These are phyloP conservation scores for Cucurbitaria berberidis DNA, from an alignment of 2,329 filamentous ascomycete species.

Conservation along the genomic window DNA sequence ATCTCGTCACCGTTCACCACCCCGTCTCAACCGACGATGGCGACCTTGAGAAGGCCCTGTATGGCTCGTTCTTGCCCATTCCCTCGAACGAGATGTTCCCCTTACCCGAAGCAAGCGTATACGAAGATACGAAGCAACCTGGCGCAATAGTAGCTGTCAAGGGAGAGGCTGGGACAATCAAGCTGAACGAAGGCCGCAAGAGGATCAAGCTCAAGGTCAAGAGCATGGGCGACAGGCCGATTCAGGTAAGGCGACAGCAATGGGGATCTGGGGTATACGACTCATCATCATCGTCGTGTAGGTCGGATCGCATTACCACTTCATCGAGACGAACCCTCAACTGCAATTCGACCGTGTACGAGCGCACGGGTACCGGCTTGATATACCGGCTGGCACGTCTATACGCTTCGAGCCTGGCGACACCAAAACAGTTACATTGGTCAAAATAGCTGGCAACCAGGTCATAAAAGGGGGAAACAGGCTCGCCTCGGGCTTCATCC, in stretches of 20 bases:
- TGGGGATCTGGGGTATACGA: not conserved
- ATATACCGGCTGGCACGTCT: slow-evolving; percentile 89
- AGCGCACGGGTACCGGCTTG: slow-evolving; percentile 83
- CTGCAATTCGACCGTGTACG: slow-evolving; percentile 84
- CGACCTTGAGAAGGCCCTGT: slow-evolving; percentile 83
- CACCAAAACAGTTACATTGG: slow-evolving; percentile 84
- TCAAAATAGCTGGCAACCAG: slow-evolving; percentile 82
- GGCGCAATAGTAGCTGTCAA: slow-evolving; percentile 79
- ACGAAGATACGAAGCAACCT: slow-evolving; percentile 71
- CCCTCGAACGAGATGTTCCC: slow-evolving; percentile 74
- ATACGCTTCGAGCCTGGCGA: slow-evolving; percentile 95
- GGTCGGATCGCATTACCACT: slow-evolving; percentile 93
- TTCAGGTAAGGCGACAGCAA: slow-evolving; percentile 67
- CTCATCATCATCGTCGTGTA: slow-evolving; percentile 32
- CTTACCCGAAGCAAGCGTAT: slow-evolving; percentile 67
- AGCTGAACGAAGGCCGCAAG: slow-evolving; percentile 75
- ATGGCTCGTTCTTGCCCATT: slow-evolving; percentile 87
- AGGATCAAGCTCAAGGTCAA: slow-evolving; percentile 78
- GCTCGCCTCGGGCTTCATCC: slow-evolving; percentile 75
- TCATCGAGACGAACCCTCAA: slow-evolving; percentile 91
- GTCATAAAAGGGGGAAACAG: slow-evolving; percentile 85
- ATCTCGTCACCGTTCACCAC: slow-evolving; percentile 92
- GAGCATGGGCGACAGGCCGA: slow-evolving; percentile 85
- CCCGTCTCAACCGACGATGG: slow-evolving; percentile 87
- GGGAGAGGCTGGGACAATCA: slow-evolving; percentile 66